Evolutionary conservation across 1,284 basidiomycete genomes (phyloP), one percentile per base, ranked within the genome.

Genomic region (Rhodotorula sp.): DNA sequence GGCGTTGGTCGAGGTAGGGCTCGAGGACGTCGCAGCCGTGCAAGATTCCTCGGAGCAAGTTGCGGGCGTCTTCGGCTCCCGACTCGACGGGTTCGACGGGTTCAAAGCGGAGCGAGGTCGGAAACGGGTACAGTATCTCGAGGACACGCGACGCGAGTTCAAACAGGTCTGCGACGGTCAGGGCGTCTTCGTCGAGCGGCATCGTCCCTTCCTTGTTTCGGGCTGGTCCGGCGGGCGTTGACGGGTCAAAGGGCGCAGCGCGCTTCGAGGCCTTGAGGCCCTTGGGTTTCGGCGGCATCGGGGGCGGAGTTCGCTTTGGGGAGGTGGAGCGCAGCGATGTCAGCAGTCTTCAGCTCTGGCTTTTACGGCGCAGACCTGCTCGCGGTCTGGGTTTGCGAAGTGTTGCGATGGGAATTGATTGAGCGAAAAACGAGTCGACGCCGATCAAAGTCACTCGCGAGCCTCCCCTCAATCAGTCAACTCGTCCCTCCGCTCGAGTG

Each of bases 91-190:
- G 59, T 53, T 66, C 65, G 54, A 66, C n/a, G 46, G 48, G 46
- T 17, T 45, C 61, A 26, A 29, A 53, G 12, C 49, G 10, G 54
- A 67, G 59, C 15, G 56, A 60, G 15, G 62, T 64, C 42, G 66
- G 58, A 48, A 45, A 56, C 33, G 68, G 62, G 57, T 60, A 63
- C 30, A 69, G 54, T 45, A 69, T 22, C 6, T 66, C 65, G 61
- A 67, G 22, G 22, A 66, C 67, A 12, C n/a, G 51, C 44, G 24
- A 24, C 30, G 70, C 65, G 18, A 75, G 60, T 44, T 75, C 72
- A 61, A 71, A 75, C 26, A 75, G 64, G 68, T 75, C 74, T 10
- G 42, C 29, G 26, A 75, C n/a, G 26, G 69, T 73, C 8, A 75
- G 59, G 26, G 53, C 63, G 65, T 75, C 72, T 24, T 71, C 66